Conservation (phyloP, 169 alveolate genomes). For the Eimeria sp. region DNA sequence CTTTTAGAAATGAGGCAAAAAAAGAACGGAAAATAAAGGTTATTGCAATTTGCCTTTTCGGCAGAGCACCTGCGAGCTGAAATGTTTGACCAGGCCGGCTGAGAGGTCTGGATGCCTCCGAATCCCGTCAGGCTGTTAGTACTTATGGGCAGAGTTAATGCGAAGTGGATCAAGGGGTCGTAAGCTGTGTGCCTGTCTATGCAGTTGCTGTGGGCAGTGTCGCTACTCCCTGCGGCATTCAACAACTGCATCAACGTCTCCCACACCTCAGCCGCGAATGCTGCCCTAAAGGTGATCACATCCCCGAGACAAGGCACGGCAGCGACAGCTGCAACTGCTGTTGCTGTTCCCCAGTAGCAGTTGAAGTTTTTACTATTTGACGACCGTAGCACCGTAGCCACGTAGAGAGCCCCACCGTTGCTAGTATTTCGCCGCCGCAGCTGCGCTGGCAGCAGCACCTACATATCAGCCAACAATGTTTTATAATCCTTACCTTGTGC, state of each 20-base stretch:
- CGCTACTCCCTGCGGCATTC: conserved; percentile 50
- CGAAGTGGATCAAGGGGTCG: background rate
- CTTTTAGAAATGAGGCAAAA: background rate
- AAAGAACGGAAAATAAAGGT: background rate
- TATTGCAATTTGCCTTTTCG: background rate
- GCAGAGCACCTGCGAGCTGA: background rate
- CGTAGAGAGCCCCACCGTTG: background rate
- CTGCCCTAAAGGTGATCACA: conserved; percentile 59
- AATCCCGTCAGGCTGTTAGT: background rate
- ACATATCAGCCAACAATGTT: background rate
- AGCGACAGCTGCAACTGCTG: background rate
- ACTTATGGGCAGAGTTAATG: background rate
- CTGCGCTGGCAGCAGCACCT: background rate
- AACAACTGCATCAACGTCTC: conserved; percentile 56
- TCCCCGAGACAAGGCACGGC: background rate
- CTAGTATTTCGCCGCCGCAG: background rate
- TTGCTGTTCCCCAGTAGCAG: background rate
- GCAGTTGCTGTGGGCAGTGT: conserved; percentile 64
- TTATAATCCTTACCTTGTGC: background rate
- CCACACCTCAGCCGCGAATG: conserved; percentile 60
- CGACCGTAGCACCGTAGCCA: conserved; percentile 11
- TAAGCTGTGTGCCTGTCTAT: background rate
- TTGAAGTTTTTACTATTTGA: background rate
- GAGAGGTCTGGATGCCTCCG: background rate
- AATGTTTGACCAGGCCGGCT: background rate